Base-by-base conservation (phyloP, 768 basidiomycete species). In the Paxillus rubicundulus region DNA sequence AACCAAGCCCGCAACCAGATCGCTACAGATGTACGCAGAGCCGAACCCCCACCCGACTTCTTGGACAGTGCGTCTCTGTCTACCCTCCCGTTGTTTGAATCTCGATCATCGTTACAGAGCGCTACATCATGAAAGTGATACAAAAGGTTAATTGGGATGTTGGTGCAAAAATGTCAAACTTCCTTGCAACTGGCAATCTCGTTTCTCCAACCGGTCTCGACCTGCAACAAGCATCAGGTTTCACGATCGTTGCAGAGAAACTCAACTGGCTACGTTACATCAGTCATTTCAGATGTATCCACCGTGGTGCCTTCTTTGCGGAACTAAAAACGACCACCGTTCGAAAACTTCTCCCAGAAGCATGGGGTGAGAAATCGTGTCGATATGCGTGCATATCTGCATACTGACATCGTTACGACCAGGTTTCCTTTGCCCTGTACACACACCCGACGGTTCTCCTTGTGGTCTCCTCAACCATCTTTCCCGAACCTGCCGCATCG, bases 251-350 rank as follows among this genome's bases (percentile, higher is more conserved):
- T 32, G 97, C 95, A 5, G 97, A 99, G 75, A 98, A 98, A 72
- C 79, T 99, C 54, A 99, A 99, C 70, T 99, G 97, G 85, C 87
- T 90, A 60, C 92, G 97, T 34, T 99, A 98, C 70, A 93, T 99
- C 70, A 90, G 89, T 65, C 97, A 99, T 74, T 99, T 99, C 36
- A 81, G 97, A 52, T 97, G 91, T 70, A 93, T 99, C 28, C 97
- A 99, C 73, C 91, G 97, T 72, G 97, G 97, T 69, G 94, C 97
- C 34, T 99, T 99, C 82, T 99, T 99, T 67, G 91, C 95, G 7
- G 94, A 98, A 69, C 82, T 98, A 49, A 98, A 98, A 76, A 99
- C 97, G 1, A 99, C 97, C 0, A 87, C 93, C 18, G 97, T 99
- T 50, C 86, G 97, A 57, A 98, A 98, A 70, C 75, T 99, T 46